Evolutionary conservation across 352 stramenopile species (phyloP).

Genomic region (Phytophthora megakarya): DNA sequence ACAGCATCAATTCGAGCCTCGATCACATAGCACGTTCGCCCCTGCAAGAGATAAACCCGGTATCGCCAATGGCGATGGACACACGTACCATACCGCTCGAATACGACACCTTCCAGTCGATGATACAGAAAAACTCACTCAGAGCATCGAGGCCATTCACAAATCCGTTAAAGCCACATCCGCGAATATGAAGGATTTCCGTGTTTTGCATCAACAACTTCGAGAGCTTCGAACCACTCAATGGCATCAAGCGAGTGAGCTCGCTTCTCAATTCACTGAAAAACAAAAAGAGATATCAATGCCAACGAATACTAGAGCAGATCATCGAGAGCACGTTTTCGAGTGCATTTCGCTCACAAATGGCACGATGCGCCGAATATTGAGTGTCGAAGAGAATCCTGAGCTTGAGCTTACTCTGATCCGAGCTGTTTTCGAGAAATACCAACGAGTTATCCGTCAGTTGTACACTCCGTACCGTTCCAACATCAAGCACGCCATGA

Average conservation of each 20-base stretch:
- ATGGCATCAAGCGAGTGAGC: conserved; percentile 55
- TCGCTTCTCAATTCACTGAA: conserved; percentile 46
- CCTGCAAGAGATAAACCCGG: conserved; percentile 26
- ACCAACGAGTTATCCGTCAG: conserved; percentile 57
- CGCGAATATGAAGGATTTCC: conserved; percentile 42
- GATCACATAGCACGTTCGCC: conserved; percentile 40
- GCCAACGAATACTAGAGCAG: conserved; percentile 5
- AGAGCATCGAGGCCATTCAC: conserved; percentile 45
- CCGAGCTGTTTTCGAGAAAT: conserved; percentile 48
- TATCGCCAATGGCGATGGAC: conserved; percentile 22
- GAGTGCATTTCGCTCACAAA: conserved; percentile 69
- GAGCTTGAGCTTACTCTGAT: conserved; percentile 53
- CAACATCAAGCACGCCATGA: conserved; percentile 52
- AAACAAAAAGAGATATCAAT: background rate
- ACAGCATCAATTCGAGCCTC: conserved; percentile 49
- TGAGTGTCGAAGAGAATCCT: conserved; percentile 63
- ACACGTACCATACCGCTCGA: conserved; percentile 50
- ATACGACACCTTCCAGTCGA: conserved; percentile 42
- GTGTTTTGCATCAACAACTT: conserved; percentile 35
- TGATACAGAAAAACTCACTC: conserved; percentile 34
- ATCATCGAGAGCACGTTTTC: conserved; percentile 56
- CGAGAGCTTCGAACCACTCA: conserved; percentile 46
- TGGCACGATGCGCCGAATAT: conserved; percentile 53
- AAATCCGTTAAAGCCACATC: conserved; percentile 36
- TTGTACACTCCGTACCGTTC: conserved; percentile 57